These are phyloP conservation scores for Prototheca wickerhamii DNA, from an alignment of 163 green algal genomes.

Conservation along the genomic window DNA sequence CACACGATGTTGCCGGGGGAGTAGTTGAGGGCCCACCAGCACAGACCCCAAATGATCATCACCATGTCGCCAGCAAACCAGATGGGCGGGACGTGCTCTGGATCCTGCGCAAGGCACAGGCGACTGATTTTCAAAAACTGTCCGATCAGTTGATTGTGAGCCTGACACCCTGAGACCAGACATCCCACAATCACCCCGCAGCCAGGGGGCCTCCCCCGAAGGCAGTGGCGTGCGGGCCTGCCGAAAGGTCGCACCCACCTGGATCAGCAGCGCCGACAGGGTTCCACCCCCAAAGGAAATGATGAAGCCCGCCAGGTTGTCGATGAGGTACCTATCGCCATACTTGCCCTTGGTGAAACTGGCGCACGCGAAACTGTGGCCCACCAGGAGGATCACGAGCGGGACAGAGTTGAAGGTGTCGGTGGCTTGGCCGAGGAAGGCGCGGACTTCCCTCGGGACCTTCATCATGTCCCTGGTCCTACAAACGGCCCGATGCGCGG, in stretches of 20 bases:
- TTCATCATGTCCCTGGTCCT: not conserved
- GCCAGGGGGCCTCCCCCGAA: not conserved
- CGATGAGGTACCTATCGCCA: conserved; percentile 1
- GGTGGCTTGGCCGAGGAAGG: not conserved
- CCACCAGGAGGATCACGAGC: conserved; percentile 1
- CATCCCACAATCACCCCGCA: not conserved
- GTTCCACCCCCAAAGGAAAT: conserved; percentile 16
- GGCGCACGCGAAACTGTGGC: conserved; percentile 15
- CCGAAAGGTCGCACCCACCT: conserved; percentile 2
- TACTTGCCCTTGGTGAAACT: not conserved
- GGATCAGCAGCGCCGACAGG: not conserved
- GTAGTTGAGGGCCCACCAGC: conserved; percentile 17
- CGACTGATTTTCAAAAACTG: not conserved
- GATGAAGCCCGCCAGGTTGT: conserved; percentile 6
- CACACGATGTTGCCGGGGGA: conserved; percentile 5
- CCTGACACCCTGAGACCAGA: not conserved
- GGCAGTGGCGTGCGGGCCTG: not conserved
- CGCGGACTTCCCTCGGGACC: not conserved
- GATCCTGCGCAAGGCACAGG: not conserved
- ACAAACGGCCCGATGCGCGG: no score
- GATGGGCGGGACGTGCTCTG: not conserved
- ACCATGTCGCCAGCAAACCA: not conserved
- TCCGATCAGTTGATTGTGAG: not conserved
- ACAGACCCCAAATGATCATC: conserved; percentile 7
- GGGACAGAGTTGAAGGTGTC: not conserved